Conservation (phyloP, 2,329 filamentous ascomycete genomes). For the Penicillium digitatum region DNA sequence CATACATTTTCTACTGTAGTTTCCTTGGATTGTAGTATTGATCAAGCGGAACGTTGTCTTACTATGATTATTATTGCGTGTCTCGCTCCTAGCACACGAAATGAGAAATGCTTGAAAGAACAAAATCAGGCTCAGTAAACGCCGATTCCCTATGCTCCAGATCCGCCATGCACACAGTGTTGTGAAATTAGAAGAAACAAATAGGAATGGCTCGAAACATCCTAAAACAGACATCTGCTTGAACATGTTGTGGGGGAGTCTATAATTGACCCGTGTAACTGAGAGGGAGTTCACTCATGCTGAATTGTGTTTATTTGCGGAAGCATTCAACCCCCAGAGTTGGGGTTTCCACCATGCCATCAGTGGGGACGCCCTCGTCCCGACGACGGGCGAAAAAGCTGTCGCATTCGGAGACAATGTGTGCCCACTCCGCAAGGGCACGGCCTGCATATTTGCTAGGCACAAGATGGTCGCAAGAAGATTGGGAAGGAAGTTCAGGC, state of each 20-base stretch:
- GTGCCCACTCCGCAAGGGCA: constrained; percentile 61
- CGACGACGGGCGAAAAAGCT: constrained; percentile 61
- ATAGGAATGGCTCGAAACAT: constrained; percentile 6
- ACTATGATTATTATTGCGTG: constrained; percentile 20
- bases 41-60: constrained; percentile 8
- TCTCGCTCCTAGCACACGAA: constrained; percentile 12
- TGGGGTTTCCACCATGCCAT: constrained; percentile 58
- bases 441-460: constrained; percentile 58
- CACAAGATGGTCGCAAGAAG: constrained; percentile 31
- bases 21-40: not conserved
- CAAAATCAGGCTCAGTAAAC: constrained; percentile 14
- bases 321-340: constrained; percentile 60
- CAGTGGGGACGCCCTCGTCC: constrained; percentile 57
- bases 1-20: not conserved
- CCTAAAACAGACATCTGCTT: constrained; percentile 11
- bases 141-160: constrained; percentile 25
- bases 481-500: constrained; percentile 19
- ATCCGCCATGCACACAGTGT: constrained; percentile 20
- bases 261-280: constrained; percentile 12
- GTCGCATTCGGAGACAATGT: constrained; percentile 59
- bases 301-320: constrained; percentile 38
- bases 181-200: constrained; percentile 13
- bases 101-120: constrained; percentile 5
- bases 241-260: constrained; percentile 8
- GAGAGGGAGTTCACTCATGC: not conserved